Percentiles rank a stretch among this genome's conserved stretches.
These are phyloP conservation scores for Penicillium brasilianum DNA, from an alignment of 2,329 filamentous ascomycete species.

Conservation along the genomic window DNA sequence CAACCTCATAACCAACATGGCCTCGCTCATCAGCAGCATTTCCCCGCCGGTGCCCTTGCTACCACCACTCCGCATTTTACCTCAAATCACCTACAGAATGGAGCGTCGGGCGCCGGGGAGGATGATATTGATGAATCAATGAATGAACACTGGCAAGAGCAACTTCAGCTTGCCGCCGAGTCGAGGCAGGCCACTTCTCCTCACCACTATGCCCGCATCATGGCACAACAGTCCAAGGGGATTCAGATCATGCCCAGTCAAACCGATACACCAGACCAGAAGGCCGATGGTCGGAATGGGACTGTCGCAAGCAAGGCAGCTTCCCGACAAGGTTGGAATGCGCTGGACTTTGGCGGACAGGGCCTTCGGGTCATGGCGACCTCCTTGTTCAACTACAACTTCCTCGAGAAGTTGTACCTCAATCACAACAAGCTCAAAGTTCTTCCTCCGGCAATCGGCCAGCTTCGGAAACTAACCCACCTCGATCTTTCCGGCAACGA, in stretches of 20 bases:
- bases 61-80: slow-evolving; percentile 62
- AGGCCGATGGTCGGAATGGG: slow-evolving; percentile 65
- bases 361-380: slow-evolving; percentile 81
- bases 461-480: slow-evolving; percentile 77
- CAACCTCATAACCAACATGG: slow-evolving; percentile 51
- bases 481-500: slow-evolving; percentile 91
- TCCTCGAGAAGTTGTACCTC: slow-evolving; percentile 89
- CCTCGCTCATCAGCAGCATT: slow-evolving; percentile 57
- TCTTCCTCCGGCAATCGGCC: slow-evolving; percentile 80
- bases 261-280: slow-evolving; percentile 54
- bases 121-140: slow-evolving; percentile 63
- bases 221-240: slow-evolving; percentile 54
- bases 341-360: slow-evolving; percentile 94
- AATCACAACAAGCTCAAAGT: slow-evolving; percentile 87
- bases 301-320: slow-evolving; percentile 64
- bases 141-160: slow-evolving; percentile 82
- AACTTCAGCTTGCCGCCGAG: slow-evolving; percentile 79
- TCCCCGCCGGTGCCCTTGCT: slow-evolving; percentile 53
- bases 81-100: slow-evolving; percentile 64
- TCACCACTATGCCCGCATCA: slow-evolving; percentile 68
- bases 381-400: slow-evolving; percentile 83
- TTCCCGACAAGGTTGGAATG: slow-evolving; percentile 81
- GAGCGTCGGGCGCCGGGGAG: slow-evolving; percentile 60
- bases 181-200: slow-evolving; percentile 70
- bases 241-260: slow-evolving; percentile 55